These are phyloP conservation scores for Pinus tabuliformis DNA, from an alignment of 75 land plant genomes.

Conservation along the genomic window DNA sequence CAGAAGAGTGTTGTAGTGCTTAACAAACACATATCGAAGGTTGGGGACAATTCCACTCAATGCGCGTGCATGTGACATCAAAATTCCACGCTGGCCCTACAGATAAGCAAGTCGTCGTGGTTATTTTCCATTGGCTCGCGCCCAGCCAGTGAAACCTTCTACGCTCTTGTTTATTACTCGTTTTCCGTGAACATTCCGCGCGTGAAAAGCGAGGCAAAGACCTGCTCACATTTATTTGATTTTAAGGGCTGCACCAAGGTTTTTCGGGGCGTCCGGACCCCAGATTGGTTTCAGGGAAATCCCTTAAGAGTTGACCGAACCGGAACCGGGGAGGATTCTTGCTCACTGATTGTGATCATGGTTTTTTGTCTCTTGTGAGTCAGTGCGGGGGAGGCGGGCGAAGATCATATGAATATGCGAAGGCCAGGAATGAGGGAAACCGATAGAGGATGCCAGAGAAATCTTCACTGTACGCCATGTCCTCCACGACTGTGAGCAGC, in stretches of 20 bases:
- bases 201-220: conserved; percentile 1
- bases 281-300: too few species aligned
- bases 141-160: too few species aligned
- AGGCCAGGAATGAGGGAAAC: too few species aligned
- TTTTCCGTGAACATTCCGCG: too few species aligned
- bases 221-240: not conserved
- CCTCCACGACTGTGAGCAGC: not conserved
- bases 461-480: not conserved
- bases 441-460: conserved; percentile 3
- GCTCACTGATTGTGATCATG: not conserved
- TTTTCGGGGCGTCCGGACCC: not conserved
- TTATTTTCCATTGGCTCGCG: too few species aligned
- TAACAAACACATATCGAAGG: too few species aligned
- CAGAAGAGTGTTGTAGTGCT: too few species aligned
- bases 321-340: not conserved
- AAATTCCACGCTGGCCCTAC: too few species aligned
- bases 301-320: not conserved
- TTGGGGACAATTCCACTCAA: too few species aligned
- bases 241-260: not conserved
- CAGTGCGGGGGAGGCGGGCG: not conserved
- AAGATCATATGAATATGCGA: not conserved
- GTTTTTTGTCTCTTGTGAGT: not conserved
- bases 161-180: too few species aligned
- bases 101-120: too few species aligned
- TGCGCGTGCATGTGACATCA: too few species aligned